These are phyloP conservation scores for Bocquillonia castaneifolia DNA, from an alignment of 441 rosid genomes.

Conservation along the genomic window DNA sequence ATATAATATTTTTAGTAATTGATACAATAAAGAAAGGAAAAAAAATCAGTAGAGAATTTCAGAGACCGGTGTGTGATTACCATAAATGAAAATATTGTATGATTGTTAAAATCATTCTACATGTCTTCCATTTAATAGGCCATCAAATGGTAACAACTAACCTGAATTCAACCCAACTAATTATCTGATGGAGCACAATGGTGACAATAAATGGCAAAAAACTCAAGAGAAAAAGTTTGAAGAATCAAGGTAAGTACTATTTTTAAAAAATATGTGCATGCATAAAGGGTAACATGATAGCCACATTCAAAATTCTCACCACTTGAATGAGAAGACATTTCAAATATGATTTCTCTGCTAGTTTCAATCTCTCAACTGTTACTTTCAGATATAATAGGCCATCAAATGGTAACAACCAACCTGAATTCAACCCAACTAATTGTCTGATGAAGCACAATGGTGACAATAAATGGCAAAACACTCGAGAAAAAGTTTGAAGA, in stretches of 20 bases:
- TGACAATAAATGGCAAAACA: not conserved
- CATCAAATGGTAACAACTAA: not conserved
- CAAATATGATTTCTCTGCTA: constrained; percentile 71
- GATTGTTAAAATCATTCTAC: not conserved
- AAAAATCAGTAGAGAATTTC: not conserved
- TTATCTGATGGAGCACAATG: not conserved
- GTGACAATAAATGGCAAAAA: not conserved
- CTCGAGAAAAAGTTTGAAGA: not conserved
- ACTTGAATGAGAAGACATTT: constrained; percentile 94
- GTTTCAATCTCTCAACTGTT: constrained; percentile 68
- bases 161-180: not conserved
- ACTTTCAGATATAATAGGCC: constrained; percentile 48
- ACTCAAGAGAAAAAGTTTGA: not conserved
- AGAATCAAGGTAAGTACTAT: not conserved
- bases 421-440: not conserved
- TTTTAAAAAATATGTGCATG: not conserved
- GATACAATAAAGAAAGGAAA: too few relatives aligned
- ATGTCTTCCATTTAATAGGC: not conserved
- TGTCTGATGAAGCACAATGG: not conserved
- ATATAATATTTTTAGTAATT: too few relatives aligned
- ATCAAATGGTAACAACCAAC: not conserved
- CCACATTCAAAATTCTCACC: constrained; percentile 42
- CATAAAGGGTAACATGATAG: not conserved
- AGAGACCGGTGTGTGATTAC: not conserved
- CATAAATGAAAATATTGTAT: not conserved